Evolutionary conservation across 345 rosid species (phyloP).

Genomic region (Eucalyptus pauciflora): DNA sequence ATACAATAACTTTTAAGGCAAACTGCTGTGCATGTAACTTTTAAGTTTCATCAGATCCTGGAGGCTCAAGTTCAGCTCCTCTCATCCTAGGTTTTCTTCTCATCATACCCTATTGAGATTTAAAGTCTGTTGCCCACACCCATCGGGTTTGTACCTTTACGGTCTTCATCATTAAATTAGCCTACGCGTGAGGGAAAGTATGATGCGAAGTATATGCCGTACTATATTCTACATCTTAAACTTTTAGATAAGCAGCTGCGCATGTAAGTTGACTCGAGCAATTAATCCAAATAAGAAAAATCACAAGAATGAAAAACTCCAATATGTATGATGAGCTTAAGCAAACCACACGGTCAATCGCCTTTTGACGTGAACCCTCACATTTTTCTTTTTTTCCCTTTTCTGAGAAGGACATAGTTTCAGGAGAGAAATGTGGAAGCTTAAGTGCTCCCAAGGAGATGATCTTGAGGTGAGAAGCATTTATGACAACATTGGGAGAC

Average conservation of each 20-base stretch:
- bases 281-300: too few relatives aligned
- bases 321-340: background rate
- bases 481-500: slow-evolving; percentile 34
- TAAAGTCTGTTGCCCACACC: background rate
- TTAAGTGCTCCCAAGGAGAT: slow-evolving; percentile 28
- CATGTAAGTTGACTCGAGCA: too few relatives aligned
- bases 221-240: background rate
- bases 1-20: too few relatives aligned
- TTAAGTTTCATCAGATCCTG: background rate
- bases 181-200: background rate
- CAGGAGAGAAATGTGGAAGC: slow-evolving; percentile 30
- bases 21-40: background rate
- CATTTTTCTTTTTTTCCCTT: background rate
- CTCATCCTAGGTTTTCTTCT: background rate
- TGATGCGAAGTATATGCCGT: background rate
- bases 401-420: background rate
- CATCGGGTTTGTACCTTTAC: background rate
- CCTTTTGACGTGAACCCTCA: background rate
- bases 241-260: background rate
- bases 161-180: background rate
- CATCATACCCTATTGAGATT: background rate
- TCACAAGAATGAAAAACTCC: background rate
- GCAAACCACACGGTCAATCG: too few relatives aligned
- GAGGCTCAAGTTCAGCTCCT: background rate
- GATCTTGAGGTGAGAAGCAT: slow-evolving; percentile 6